Conservation (phyloP, 805 yeast species). For the Suhomyces sp. region DNA sequence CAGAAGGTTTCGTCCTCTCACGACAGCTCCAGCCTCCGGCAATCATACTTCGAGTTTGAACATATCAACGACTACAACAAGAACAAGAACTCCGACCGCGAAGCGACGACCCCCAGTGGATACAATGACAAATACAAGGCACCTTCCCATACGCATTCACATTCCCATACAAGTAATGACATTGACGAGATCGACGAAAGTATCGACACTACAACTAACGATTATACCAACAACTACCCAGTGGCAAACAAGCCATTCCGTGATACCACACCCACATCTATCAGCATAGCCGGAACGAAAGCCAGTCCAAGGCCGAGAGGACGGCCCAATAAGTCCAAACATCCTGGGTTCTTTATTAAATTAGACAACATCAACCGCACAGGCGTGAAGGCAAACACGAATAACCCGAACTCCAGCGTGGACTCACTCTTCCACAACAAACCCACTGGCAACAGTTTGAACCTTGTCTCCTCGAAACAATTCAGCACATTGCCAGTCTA, state of each 20-base stretch:
- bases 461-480: constrained; percentile 14
- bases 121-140: too few species aligned
- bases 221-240: background rate
- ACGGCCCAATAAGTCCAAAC: constrained; percentile 6
- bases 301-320: constrained; percentile 4
- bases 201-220: background rate
- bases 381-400: constrained; percentile 1
- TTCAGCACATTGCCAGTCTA: constrained; percentile 16
- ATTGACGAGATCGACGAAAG: background rate
- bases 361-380: constrained; percentile 12
- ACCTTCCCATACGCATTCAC: too few species aligned
- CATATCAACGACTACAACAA: background rate
- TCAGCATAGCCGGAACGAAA: background rate
- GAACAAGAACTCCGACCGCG: too few species aligned
- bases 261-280: background rate
- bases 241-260: too few species aligned
- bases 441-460: constrained; percentile 1
- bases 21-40: constrained; percentile 2
- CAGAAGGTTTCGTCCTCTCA: constrained; percentile 1
- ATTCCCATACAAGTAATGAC: constrained; percentile 3
- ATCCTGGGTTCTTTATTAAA: constrained; percentile 13
- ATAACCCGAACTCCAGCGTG: constrained; percentile 5
- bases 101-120: too few species aligned
- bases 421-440: constrained; percentile 10
- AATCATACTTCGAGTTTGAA: constrained; percentile 4